phyloP scores from a whole-genome alignment of 495 filamentous ascomycete genomes.

The Collariella sp. region DNA sequence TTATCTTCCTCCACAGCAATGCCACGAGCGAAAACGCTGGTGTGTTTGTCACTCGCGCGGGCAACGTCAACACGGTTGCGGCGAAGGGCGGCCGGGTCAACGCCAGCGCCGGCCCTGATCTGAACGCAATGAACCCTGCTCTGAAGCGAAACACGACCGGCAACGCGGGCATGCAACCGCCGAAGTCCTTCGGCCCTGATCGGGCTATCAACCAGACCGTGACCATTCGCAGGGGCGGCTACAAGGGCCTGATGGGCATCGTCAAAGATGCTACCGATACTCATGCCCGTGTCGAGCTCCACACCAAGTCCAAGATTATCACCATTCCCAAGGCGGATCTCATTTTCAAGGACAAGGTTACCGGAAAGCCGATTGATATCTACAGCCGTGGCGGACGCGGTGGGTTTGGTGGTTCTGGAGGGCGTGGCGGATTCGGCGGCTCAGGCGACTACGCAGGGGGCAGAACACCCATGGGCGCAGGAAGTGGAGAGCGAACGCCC shows the following conservation, averaged over 20 bases:
- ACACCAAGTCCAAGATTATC: slow-evolving; percentile 82
- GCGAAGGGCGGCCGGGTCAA: slow-evolving; percentile 80
- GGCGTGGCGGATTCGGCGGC: slow-evolving; percentile 30
- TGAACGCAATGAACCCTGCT: slow-evolving; percentile 89
- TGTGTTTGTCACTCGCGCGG: slow-evolving; percentile 78
- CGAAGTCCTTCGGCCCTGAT: slow-evolving; percentile 69
- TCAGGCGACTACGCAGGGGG: slow-evolving; percentile 38
- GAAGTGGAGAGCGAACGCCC: slow-evolving; percentile 56
- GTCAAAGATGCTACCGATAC: slow-evolving; percentile 85
- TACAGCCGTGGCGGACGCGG: slow-evolving; percentile 49
- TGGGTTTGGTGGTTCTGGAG: slow-evolving; percentile 20
- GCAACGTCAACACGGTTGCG: slow-evolving; percentile 77
- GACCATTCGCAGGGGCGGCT: slow-evolving; percentile 67
- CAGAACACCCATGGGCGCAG: slow-evolving; percentile 57
- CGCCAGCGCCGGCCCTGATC: slow-evolving; percentile 55
- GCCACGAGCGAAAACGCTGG: slow-evolving; percentile 81
- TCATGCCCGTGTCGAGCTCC: slow-evolving; percentile 80
- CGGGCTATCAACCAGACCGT: slow-evolving; percentile 87
- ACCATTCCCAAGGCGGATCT: slow-evolving; percentile 69
- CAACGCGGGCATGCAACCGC: slow-evolving; percentile 61
- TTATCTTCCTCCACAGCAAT: slow-evolving; percentile 77
- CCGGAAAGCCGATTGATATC: slow-evolving; percentile 62
- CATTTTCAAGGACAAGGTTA: slow-evolving; percentile 72
- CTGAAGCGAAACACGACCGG: slow-evolving; percentile 51
- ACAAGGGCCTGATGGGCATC: slow-evolving; percentile 90